Evolutionary conservation across 805 yeast species (phyloP).

Genomic region (Saccharomycopsis babjevae): DNA sequence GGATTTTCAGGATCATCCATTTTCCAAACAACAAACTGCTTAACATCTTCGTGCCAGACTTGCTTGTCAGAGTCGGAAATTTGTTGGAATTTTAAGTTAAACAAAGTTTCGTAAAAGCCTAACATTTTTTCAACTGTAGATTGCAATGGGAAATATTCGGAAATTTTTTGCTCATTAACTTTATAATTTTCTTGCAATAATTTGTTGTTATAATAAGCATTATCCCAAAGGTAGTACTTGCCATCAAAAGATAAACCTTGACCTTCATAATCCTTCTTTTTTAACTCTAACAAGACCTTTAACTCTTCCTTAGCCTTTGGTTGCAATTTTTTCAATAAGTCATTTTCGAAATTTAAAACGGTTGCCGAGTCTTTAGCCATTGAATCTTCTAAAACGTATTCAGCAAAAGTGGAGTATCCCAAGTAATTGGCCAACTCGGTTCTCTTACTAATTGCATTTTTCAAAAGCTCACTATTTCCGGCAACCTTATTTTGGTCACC

Average conservation of each 20-base stretch:
- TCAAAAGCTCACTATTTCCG: slow-evolving; percentile 50
- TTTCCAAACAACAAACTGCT: slow-evolving; percentile 62
- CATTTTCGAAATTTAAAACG: slow-evolving; percentile 53
- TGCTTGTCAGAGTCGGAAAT: slow-evolving; percentile 30
- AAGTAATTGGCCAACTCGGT: slow-evolving; percentile 49
- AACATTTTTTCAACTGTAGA: slow-evolving; percentile 62
- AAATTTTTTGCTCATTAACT: slow-evolving; percentile 60
- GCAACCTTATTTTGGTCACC: slow-evolving; percentile 63
- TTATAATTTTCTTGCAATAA: slow-evolving; percentile 57
- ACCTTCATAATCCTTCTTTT: slow-evolving; percentile 39
- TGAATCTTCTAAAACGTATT: slow-evolving; percentile 61
- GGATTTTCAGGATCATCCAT: slow-evolving; percentile 37
- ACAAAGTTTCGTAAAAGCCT: slow-evolving; percentile 55
- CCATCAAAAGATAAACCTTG: slow-evolving; percentile 33
- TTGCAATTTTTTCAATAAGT: slow-evolving; percentile 46
- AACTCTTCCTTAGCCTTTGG: slow-evolving; percentile 53
- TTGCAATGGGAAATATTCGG: slow-evolving; percentile 72
- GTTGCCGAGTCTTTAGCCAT: slow-evolving; percentile 65
- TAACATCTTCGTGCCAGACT: slow-evolving; percentile 75
- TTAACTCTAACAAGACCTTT: slow-evolving; percentile 37
- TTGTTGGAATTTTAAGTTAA: slow-evolving; percentile 57
- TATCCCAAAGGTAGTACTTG: slow-evolving; percentile 62
- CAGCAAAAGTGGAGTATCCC: slow-evolving; percentile 62
- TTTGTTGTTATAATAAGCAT: slow-evolving; percentile 52
- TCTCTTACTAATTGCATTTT: slow-evolving; percentile 52